Percentiles rank a stretch among this genome's conserved stretches.
Evolutionary conservation across 2,329 filamentous ascomycete genomes (phyloP).

Genomic region (Apiospora pterosperma): DNA sequence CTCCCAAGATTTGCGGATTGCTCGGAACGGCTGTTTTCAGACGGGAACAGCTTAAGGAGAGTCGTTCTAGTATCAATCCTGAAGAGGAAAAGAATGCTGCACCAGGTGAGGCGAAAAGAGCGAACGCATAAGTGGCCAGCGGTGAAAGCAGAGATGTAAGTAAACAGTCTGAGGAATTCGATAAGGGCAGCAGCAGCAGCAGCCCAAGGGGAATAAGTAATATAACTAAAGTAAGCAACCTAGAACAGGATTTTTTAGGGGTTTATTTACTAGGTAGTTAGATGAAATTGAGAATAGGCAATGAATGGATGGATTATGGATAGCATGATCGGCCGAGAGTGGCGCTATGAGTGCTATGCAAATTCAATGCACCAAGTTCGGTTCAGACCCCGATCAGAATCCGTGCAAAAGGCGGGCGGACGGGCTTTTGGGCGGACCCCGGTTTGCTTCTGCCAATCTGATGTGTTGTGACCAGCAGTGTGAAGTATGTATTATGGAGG

Average conservation of each 20-base stretch:
- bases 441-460: neutral
- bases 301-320: too few species aligned
- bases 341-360: neutral
- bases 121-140: neutral
- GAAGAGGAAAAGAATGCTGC: neutral
- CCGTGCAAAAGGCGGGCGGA: neutral
- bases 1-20: neutral
- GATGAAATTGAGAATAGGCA: neutral
- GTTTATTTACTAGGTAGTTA: constrained; percentile 8
- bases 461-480: too few species aligned
- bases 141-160: neutral
- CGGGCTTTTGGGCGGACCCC: neutral
- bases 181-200: neutral
- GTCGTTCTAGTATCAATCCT: neutral
- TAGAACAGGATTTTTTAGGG: constrained; percentile 7
- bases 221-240: neutral
- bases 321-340: neutral
- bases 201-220: neutral
- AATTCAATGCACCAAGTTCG: neutral
- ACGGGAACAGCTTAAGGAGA: neutral
- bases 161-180: neutral
- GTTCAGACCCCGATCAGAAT: constrained; percentile 1
- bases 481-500: too few species aligned
- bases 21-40: neutral
- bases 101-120: neutral